Conservation (phyloP, 2,329 filamentous ascomycete genomes). For the Venturia oleaginea region DNA sequence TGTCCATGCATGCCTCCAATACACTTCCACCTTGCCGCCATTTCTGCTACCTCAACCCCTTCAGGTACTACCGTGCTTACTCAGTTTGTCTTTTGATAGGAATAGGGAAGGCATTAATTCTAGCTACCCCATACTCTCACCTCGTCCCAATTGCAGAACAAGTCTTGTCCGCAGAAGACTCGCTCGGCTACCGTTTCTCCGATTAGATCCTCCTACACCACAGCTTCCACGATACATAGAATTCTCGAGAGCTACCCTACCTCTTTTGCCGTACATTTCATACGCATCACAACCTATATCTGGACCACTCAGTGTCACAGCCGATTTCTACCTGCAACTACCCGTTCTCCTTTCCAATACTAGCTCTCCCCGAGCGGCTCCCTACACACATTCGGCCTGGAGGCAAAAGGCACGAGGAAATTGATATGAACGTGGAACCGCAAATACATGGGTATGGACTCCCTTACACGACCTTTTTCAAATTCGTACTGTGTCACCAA, state of each 20-base stretch:
- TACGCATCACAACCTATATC: conserved; percentile 4
- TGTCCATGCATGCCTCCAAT: neutral
- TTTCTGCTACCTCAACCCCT: neutral
- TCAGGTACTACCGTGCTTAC: conserved; percentile 3
- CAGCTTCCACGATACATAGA: neutral
- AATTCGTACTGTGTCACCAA: conserved; percentile 17
- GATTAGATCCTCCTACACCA: neutral
- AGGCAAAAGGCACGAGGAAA: conserved; percentile 10
- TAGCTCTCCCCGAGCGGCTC: conserved; percentile 9
- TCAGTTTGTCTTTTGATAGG: neutral
- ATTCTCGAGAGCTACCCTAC: neutral
- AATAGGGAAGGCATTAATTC: neutral
- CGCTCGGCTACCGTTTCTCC: neutral
- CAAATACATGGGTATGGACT: conserved; percentile 31
- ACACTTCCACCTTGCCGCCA: neutral
- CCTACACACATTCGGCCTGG: conserved; percentile 4
- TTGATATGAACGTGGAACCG: conserved; percentile 34
- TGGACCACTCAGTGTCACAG: conserved; percentile 10
- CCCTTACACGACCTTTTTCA: conserved; percentile 19
- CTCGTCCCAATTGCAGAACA: neutral
- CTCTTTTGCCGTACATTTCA: neutral
- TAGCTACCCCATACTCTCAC: neutral
- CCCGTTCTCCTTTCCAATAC: conserved; percentile 13
- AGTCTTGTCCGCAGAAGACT: neutral
- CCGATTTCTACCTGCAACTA: conserved; percentile 11